A percentile compares a stretch with the other conserved stretches of the same genome.
phyloP scores from a whole-genome alignment of 192 early-diverging fungal genomes.

The Pilobolus umbonatus region DNA sequence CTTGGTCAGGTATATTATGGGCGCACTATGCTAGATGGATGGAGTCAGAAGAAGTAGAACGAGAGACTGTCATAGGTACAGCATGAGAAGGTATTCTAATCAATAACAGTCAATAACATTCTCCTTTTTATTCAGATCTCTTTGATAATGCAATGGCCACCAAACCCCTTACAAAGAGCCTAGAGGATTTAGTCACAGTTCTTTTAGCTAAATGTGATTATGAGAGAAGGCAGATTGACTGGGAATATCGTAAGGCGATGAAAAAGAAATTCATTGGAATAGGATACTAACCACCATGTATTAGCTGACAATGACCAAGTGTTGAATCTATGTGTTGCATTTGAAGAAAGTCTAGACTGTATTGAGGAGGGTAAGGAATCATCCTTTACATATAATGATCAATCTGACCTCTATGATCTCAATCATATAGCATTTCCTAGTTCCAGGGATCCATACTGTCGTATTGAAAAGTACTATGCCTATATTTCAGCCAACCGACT shows the following conservation, averaged over 20 bases:
- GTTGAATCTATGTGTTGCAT: conserved; percentile 16
- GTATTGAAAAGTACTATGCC: conserved; percentile 38
- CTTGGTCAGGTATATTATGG: conserved; percentile 68
- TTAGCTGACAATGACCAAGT: conserved; percentile 20
- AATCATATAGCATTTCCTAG: conserved; percentile 24
- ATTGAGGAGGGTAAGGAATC: conserved; percentile 25
- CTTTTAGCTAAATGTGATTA: conserved; percentile 35
- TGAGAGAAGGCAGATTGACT: conserved; percentile 32
- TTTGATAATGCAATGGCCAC: conserved; percentile 26
- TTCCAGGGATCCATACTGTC: conserved; percentile 35
- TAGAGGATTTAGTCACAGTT: conserved; percentile 37
- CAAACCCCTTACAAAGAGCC: conserved; percentile 15
- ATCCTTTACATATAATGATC: neutral
- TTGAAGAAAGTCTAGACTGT: conserved; percentile 25
- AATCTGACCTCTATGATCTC: neutral
- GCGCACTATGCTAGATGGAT: conserved; percentile 37
- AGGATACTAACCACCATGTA: neutral
- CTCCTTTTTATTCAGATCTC: conserved; percentile 10
- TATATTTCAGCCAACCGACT: conserved; percentile 29
- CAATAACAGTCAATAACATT: too few relatives aligned
- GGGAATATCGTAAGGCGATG: conserved; percentile 25
- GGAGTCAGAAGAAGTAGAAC: conserved; percentile 5
- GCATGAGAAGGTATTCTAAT: too few relatives aligned
- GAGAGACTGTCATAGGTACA: too few relatives aligned
- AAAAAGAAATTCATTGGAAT: neutral